Evolutionary conservation across 2,329 filamentous ascomycete species (phyloP).

Genomic region (Sphaceloma murrayae): DNA sequence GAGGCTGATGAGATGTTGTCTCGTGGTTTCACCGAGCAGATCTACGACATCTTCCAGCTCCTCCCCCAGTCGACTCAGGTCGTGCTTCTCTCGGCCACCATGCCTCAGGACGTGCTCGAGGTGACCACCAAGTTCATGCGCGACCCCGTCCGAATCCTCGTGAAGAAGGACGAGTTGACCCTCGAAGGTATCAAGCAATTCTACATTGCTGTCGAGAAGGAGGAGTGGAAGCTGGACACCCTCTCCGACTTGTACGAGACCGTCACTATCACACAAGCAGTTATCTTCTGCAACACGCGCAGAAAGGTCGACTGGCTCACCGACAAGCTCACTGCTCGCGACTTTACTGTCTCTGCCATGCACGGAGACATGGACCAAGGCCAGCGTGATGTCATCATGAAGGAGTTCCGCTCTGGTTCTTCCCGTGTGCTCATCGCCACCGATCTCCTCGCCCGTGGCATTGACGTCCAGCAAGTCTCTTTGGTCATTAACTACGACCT

Average conservation of each 20-base stretch:
- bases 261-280: constrained; percentile 96
- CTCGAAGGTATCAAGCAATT: constrained; percentile 99
- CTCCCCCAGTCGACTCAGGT: constrained; percentile 97
- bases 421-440: constrained; percentile 98
- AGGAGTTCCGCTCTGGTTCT: constrained; percentile 98
- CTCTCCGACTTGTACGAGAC: constrained; percentile 99
- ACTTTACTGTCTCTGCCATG: constrained; percentile 99
- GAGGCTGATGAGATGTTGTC: constrained; percentile 99
- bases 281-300: constrained; percentile 99
- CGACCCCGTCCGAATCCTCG: constrained; percentile 94
- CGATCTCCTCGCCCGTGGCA: constrained; percentile 95
- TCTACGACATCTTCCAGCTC: constrained; percentile 99
- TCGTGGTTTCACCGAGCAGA: constrained; percentile 99
- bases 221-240: constrained; percentile 99
- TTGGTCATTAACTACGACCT: constrained; percentile 99
- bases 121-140: constrained; percentile 99
- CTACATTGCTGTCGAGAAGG: constrained; percentile 99
- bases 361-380: constrained; percentile 98
- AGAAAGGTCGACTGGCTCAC: constrained; percentile 99
- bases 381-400: constrained; percentile 99
- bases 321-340: constrained; percentile 94
- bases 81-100: constrained; percentile 93
- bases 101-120: constrained; percentile 98
- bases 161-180: constrained; percentile 99
- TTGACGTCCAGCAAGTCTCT: constrained; percentile 98